Evolutionary conservation across 129 eudicot genomes (phyloP).

Genomic region (Pulicaria dysenterica): DNA sequence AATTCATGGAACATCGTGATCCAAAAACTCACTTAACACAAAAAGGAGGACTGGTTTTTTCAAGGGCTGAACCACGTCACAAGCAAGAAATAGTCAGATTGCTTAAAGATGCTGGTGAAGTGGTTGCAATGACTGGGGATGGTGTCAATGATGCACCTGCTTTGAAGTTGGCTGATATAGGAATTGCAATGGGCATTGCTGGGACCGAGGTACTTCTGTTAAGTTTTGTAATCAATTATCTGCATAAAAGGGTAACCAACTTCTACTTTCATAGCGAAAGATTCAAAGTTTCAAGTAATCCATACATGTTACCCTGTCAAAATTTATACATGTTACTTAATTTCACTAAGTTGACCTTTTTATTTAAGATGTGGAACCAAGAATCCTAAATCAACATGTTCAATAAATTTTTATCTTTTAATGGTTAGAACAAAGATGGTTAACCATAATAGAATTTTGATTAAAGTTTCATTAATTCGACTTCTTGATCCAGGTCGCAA

Average conservation of each 20-base stretch:
- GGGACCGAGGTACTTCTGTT: conserved; percentile 77
- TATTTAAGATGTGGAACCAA: no score
- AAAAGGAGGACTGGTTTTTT: conserved; percentile 82
- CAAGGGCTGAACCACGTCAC: conserved; percentile 93
- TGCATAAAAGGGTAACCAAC: no score
- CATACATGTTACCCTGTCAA: no score
- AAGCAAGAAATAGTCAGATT: conserved; percentile 90
- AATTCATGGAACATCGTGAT: conserved; percentile 67
- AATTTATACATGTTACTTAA: no score
- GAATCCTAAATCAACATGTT: no score
- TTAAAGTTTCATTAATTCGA: neutral
- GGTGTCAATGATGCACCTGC: conserved; percentile 98
- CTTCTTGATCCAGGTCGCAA: conserved; percentile 62
- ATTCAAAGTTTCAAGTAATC: no score
- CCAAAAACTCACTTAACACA: conserved; percentile 55
- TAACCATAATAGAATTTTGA: no score
- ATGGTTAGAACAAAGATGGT: no score
- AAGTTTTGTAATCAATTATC: no score
- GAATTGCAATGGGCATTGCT: conserved; percentile 95
- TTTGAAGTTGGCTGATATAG: conserved; percentile 85
- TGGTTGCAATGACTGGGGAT: conserved; percentile 97
- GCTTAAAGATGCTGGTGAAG: conserved; percentile 85
- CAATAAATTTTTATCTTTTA: no score
- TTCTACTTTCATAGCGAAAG: no score
- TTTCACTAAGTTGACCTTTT: no score